phyloP scores from a whole-genome alignment of 352 stramenopile genomes.

The Globisporangium paddicum region DNA sequence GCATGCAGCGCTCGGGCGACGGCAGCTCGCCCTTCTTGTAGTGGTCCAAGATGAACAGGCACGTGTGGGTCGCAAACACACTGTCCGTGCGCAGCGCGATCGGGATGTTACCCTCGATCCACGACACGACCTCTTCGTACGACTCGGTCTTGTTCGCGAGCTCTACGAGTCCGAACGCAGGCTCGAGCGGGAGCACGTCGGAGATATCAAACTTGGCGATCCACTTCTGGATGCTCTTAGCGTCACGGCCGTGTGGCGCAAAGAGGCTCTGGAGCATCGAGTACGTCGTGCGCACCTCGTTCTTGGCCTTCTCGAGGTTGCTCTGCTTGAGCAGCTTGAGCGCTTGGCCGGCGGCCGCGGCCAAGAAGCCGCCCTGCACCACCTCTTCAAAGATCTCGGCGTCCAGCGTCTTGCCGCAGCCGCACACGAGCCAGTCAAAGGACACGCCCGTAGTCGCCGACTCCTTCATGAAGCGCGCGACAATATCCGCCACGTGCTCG shows the following conservation, averaged over 20 bases:
- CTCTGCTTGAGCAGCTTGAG: slow-evolving; percentile 42
- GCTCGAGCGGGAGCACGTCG: slow-evolving; percentile 50
- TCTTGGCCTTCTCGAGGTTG: slow-evolving; percentile 40
- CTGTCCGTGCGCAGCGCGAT: slow-evolving; percentile 41
- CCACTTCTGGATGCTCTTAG: slow-evolving; percentile 60
- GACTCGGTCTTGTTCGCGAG: slow-evolving; percentile 36
- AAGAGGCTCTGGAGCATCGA: slow-evolving; percentile 51
- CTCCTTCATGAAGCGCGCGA: slow-evolving; percentile 67
- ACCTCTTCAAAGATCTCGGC: slow-evolving; percentile 61
- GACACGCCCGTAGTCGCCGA: slow-evolving; percentile 53
- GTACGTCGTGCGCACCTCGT: slow-evolving; percentile 48
- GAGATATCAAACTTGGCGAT: slow-evolving; percentile 55
- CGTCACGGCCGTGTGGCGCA: slow-evolving; percentile 42
- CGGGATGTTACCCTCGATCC: slow-evolving; percentile 52
- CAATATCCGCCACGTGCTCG: slow-evolving; percentile 64
- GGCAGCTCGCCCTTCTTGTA: slow-evolving; percentile 45
- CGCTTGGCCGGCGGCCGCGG: slow-evolving; percentile 35
- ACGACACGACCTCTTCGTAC: slow-evolving; percentile 49
- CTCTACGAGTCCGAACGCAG: slow-evolving; percentile 51
- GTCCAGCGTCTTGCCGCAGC: slow-evolving; percentile 41
- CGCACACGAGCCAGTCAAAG: slow-evolving; percentile 65
- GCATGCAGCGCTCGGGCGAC: slow-evolving; percentile 55
- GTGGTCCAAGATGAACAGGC: slow-evolving; percentile 57
- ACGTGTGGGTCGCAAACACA: slow-evolving; percentile 59
- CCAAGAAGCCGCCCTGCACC: slow-evolving; percentile 64